Evolutionary conservation across 2,329 filamentous ascomycete genomes (phyloP), one percentile per base, ranked within the genome.

Genomic region (Colletotrichum kahawae): DNA sequence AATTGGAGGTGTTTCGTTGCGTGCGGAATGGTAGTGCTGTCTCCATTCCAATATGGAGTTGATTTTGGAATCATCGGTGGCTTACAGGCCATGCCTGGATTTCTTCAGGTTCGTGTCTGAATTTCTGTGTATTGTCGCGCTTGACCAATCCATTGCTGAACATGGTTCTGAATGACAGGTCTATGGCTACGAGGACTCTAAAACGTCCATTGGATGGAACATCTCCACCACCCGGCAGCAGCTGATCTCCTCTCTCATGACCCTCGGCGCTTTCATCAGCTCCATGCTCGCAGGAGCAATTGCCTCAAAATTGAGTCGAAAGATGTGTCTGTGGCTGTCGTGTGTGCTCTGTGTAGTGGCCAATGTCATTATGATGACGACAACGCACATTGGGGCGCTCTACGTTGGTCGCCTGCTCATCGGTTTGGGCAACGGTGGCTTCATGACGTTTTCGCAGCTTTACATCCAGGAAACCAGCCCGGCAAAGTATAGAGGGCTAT

Each of bases 371-470:
- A 60, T 60, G 57, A 60, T 60, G 57, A 88, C 87, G 4, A 90
- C 88, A 0, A 86, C 84, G 8, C 80, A 83, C 70, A 90, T 92
- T 48, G 88, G 84, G 18, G 88, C 86, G 1, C 85, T 92, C 7
- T 91, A 92, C 71, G 85, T 86, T 29, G 90, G 88, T 12, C 87
- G 90, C 48, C 81, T 91, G 8, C 79, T 91, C 18, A 89, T 91
- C 70, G 90, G 90, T 4, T 74, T 91, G 7, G 88, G 89, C 7
- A 91, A 91, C 78, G 90, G 89, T 4, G 87, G 90, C 78, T 88
- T 90, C 79, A 90, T 91, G 88, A 90, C 88, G 2, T 91, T 88
- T 75, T 85, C 86, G 1, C 87, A 89, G 71, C 80, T 89, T 0
- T 88, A 88, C 76, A 83, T 90, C 16, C 88, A 89, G 77, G 84